These are phyloP conservation scores for Ensete glaucum DNA, from an alignment of 176 grass and related monocot species.

Conservation along the genomic window DNA sequence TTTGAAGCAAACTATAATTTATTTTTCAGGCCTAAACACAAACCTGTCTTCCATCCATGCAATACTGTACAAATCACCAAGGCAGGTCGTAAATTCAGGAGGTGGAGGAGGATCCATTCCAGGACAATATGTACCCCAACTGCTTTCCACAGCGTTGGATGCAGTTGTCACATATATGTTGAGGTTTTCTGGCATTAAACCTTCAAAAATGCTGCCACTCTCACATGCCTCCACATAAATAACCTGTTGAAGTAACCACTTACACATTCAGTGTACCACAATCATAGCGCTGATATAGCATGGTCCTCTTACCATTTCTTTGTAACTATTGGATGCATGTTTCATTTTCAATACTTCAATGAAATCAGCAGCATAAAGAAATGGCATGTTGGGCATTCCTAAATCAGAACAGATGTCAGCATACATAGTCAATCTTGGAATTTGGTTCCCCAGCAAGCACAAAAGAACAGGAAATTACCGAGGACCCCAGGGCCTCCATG, in stretches of 20 bases:
- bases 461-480: constrained; percentile 30
- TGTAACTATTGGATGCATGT: constrained; percentile 73
- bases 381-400: constrained; percentile 86
- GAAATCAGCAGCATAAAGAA: constrained; percentile 71
- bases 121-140: constrained; percentile 87
- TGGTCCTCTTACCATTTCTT: constrained; percentile 60
- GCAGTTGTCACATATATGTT: constrained; percentile 89
- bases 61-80: constrained; percentile 88
- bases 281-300: background rate
- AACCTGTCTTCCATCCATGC: constrained; percentile 99
- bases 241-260: constrained; percentile 35
- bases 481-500: constrained; percentile 95
- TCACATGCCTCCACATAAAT: constrained; percentile 94
- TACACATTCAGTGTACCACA: constrained; percentile 9
- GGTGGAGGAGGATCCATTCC: constrained; percentile 52
- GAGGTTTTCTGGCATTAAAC: constrained; percentile 67
- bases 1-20: background rate
- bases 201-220: constrained; percentile 95
- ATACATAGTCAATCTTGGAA: background rate
- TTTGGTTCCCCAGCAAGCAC: background rate
- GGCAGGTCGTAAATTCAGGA: constrained; percentile 56
- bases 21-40: background rate
- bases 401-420: constrained; percentile 11
- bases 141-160: constrained; percentile 63
- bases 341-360: constrained; percentile 58